Evolutionary conservation across 2,329 filamentous ascomycete genomes (phyloP).

Genomic region (Biscogniauxia mediterranea): DNA sequence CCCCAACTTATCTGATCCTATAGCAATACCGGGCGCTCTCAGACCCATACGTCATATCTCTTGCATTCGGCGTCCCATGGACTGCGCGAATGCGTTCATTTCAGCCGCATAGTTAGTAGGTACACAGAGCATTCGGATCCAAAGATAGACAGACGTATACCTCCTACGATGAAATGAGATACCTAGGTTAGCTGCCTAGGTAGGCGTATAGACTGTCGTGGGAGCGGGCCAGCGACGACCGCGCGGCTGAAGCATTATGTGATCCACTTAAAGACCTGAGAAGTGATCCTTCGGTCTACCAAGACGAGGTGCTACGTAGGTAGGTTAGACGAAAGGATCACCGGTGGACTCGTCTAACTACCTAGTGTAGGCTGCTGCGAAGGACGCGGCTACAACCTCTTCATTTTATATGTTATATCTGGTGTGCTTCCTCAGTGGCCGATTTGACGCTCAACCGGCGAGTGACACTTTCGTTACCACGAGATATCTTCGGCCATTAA

Average conservation of each 20-base stretch:
- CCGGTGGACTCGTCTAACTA: slow-evolving; percentile 6
- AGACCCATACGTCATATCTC: not conserved
- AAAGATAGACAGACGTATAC: too few species aligned
- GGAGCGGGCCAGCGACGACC: not conserved
- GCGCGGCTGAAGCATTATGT: not conserved
- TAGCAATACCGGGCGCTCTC: not conserved
- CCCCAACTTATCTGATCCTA: not conserved
- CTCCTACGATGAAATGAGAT: not conserved
- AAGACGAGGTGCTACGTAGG: too few species aligned
- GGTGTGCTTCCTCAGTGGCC: slow-evolving; percentile 13
- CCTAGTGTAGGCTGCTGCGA: slow-evolving; percentile 1
- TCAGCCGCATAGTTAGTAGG: not conserved
- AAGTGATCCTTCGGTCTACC: not conserved
- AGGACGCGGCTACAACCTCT: slow-evolving; percentile 1
- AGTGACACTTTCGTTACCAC: slow-evolving; percentile 7
- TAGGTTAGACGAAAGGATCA: not conserved
- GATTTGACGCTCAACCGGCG: slow-evolving; percentile 15
- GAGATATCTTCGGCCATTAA: not conserved
- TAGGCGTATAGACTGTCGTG: not conserved
- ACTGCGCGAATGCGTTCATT: not conserved
- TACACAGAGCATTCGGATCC: not conserved
- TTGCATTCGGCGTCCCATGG: not conserved
- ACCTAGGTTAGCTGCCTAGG: too few species aligned
- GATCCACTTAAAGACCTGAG: not conserved
- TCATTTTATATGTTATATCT: slow-evolving; percentile 1